phyloP scores from a whole-genome alignment of 139 green algal species.

The Chlorella vulgaris region DNA sequence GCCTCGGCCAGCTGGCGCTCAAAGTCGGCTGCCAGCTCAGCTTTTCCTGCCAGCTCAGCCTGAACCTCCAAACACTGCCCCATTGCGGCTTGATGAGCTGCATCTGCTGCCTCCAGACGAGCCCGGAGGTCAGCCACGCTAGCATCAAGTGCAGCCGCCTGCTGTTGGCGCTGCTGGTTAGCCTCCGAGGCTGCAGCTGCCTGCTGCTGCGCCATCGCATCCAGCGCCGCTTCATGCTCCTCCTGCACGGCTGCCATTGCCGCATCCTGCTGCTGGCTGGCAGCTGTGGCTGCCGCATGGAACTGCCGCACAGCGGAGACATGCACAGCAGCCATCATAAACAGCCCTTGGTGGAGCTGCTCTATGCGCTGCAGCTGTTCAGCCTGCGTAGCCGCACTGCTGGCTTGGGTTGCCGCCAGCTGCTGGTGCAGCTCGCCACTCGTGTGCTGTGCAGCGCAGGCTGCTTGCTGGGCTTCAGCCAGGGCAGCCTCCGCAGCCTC shows the following conservation, averaged over 20 bases:
- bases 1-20: conserved; percentile 4
- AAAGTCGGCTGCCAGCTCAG: background rate
- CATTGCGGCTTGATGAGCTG: background rate
- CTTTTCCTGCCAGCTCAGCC: background rate
- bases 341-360: conserved; percentile 8
- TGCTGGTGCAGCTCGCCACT: background rate
- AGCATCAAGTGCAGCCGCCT: background rate
- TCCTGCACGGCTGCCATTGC: background rate
- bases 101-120: background rate
- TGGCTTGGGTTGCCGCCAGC: background rate
- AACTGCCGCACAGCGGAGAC: background rate
- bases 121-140: background rate
- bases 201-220: background rate
- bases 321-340: conserved; percentile 10
- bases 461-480: background rate
- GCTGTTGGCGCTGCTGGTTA: background rate
- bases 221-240: background rate
- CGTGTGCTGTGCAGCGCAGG: background rate
- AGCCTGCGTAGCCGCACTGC: background rate
- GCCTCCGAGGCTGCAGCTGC: background rate
- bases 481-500: background rate
- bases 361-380: background rate
- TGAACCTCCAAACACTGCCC: conserved; percentile 1
- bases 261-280: background rate
- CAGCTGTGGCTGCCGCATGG: background rate